Evolutionary conservation across 352 stramenopile genomes (phyloP).

Genomic region (Pythium apleroticum): DNA sequence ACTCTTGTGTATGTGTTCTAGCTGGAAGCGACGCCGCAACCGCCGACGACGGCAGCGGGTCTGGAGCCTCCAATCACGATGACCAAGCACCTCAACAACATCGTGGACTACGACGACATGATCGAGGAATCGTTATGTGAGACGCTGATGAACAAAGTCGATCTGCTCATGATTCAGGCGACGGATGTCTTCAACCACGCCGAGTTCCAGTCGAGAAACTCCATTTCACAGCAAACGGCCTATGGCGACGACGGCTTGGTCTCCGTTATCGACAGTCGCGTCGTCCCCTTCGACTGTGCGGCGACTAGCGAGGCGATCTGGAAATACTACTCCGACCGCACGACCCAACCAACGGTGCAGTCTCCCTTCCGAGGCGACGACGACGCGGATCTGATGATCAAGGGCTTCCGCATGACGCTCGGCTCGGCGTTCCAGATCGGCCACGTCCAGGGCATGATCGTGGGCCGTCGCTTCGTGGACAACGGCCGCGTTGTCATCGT

Average conservation of each 20-base stretch:
- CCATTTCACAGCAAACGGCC: neutral
- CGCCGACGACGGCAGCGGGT: neutral
- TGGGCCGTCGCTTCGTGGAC: constrained; percentile 13
- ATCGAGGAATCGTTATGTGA: constrained; percentile 5
- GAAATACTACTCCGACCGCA: constrained; percentile 8
- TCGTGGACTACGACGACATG: constrained; percentile 14
- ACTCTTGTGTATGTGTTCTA: neutral
- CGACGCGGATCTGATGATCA: constrained; percentile 17
- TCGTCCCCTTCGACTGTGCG: constrained; percentile 10
- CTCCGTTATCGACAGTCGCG: constrained; percentile 2
- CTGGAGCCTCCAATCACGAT: neutral
- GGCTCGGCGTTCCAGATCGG: neutral
- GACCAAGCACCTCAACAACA: constrained; percentile 5
- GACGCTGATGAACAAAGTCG: constrained; percentile 7
- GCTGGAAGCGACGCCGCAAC: neutral
- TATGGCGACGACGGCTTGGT: neutral
- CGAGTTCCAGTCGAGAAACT: neutral
- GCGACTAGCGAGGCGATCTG: constrained; percentile 4
- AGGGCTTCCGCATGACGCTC: constrained; percentile 10
- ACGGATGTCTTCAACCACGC: constrained; percentile 2
- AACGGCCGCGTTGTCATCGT: constrained; percentile 4
- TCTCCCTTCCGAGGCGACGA: neutral
- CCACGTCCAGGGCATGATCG: constrained; percentile 12
- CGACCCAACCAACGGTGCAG: neutral
- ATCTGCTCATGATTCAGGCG: neutral